These are phyloP conservation scores for Phytophthora pini DNA, from an alignment of 352 stramenopile species.

Conservation along the genomic window DNA sequence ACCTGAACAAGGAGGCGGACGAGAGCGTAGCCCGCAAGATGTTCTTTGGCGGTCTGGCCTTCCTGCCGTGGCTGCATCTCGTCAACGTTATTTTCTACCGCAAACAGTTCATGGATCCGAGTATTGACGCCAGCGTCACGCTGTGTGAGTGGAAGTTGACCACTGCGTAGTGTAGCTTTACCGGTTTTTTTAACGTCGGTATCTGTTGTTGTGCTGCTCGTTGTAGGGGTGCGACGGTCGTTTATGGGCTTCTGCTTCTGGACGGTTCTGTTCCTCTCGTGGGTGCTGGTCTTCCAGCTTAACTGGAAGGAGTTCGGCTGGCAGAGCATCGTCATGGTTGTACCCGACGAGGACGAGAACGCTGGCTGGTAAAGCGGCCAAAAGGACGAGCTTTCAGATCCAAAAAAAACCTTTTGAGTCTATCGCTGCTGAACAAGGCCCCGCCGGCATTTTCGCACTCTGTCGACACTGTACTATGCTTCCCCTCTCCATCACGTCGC, in stretches of 20 bases:
- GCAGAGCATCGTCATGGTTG: slow-evolving; percentile 78
- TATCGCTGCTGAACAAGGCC: neutral
- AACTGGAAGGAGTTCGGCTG: slow-evolving; percentile 89
- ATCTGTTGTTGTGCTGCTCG: neutral
- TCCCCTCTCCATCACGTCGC: slow-evolving; percentile 14
- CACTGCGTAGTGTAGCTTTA: no score
- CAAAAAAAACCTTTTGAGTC: no score
- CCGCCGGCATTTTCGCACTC: neutral
- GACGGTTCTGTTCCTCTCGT: slow-evolving; percentile 77
- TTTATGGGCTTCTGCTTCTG: slow-evolving; percentile 74
- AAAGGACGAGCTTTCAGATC: no score
- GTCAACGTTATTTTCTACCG: slow-evolving; percentile 87
- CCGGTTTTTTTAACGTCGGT: no score
- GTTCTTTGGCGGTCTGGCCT: slow-evolving; percentile 77
- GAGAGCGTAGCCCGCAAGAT: slow-evolving; percentile 81
- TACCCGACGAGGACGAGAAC: slow-evolving; percentile 71
- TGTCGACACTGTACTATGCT: slow-evolving; percentile 27
- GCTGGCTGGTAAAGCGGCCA: slow-evolving; percentile 58
- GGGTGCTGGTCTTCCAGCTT: slow-evolving; percentile 83
- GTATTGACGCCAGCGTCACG: slow-evolving; percentile 70
- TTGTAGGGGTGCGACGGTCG: slow-evolving; percentile 77
- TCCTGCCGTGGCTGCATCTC: slow-evolving; percentile 85
- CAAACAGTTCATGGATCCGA: slow-evolving; percentile 78
- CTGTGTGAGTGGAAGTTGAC: slow-evolving; percentile 59
- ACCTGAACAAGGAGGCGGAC: slow-evolving; percentile 83